Base-by-base conservation (phyloP, 2,329 filamentous ascomycete species). In the Neocucurbitaria cava region DNA sequence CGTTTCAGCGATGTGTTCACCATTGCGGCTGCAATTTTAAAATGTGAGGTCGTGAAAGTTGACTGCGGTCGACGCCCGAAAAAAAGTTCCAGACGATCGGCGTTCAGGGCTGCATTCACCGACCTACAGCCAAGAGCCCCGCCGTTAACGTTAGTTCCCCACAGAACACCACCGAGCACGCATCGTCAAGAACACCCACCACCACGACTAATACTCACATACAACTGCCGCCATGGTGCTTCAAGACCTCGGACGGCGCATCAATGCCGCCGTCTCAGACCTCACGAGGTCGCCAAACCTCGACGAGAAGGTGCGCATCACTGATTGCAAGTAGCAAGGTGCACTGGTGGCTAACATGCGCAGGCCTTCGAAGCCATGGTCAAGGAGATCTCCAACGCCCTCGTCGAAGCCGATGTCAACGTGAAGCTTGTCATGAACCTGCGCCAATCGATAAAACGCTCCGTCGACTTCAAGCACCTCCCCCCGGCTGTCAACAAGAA, bases 301-400 rank as follows among this genome's bases (percentile, higher is more conserved):
- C 67, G 94, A 98, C 75, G 95, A 99, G 81, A 98, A 98, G 89
- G 92, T 89, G 74, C 35, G 51, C 39, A 28, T 35, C 31, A 45
- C 20, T 30, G 13, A 31, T 10, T 46, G 45, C 39, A 55, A 66
- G 45, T 26, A 17, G 46, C 40, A 48, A 26, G 24, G 24, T 9
- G 24, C 24, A 56, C n/a, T 46, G 45, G 42, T 61, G 54, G 61
- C 76, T 83, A 70, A 83, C 73, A 68, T 30, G 53, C 24, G 46
- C 24, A 95, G 91, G 92, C 93, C 38, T 98, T 99, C 76, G 95
- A 99, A 82, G 85, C 85, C 69, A 99, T 99, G 95, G 85, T 99
- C 76, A 98, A 98, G 81, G 93, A 98, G 79, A 98, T 99, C 71
- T 96, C 92, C 76, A 87, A 93, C 63, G 95, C 95, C 58, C 90